A percentile compares a stretch with the other conserved stretches of the same genome.
Evolutionary conservation across 805 yeast species (phyloP).

Genomic region (Kazachstania psychrophila): DNA sequence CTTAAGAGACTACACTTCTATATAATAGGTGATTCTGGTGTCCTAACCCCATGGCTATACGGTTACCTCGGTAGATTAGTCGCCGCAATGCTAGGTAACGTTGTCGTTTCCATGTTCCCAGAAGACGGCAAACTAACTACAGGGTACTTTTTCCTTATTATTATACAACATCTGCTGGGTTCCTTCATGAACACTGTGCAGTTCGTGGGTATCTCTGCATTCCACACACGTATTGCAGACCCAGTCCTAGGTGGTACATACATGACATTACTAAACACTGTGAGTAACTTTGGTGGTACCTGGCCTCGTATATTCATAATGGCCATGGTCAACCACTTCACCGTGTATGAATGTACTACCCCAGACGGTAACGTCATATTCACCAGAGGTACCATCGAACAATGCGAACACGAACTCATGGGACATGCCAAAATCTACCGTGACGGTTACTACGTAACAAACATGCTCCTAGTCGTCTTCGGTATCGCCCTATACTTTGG

Average conservation of each 20-base stretch:
- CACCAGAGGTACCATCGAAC: constrained; percentile 3
- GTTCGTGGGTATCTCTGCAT: constrained; percentile 88
- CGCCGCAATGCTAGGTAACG: constrained; percentile 69
- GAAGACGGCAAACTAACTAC: constrained; percentile 36
- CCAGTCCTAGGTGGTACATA: constrained; percentile 96
- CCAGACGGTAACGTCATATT: constrained; percentile 7
- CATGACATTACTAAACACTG: constrained; percentile 90
- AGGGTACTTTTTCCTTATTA: constrained; percentile 58
- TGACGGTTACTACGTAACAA: constrained; percentile 84
- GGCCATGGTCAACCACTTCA: constrained; percentile 69
- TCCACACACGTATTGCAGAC: constrained; percentile 92
- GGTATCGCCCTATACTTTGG: constrained; percentile 58
- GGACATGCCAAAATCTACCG: constrained; percentile 47
- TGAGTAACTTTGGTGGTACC: constrained; percentile 90
- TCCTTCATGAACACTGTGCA: constrained; percentile 93
- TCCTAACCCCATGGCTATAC: constrained; percentile 81
- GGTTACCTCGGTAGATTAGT: constrained; percentile 75
- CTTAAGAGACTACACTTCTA: constrained; percentile 16
- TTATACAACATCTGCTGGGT: constrained; percentile 73
- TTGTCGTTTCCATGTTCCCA: constrained; percentile 69
- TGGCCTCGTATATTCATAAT: constrained; percentile 90
- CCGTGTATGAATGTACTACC: constrained; percentile 49
- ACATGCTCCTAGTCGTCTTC: constrained; percentile 54
- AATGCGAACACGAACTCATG: constrained; percentile 26
- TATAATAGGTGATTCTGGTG: constrained; percentile 35